Percentiles rank a stretch among this genome's conserved stretches.
phyloP scores from a whole-genome alignment of 768 basidiomycete genomes.

The Tulasnella sp. region DNA sequence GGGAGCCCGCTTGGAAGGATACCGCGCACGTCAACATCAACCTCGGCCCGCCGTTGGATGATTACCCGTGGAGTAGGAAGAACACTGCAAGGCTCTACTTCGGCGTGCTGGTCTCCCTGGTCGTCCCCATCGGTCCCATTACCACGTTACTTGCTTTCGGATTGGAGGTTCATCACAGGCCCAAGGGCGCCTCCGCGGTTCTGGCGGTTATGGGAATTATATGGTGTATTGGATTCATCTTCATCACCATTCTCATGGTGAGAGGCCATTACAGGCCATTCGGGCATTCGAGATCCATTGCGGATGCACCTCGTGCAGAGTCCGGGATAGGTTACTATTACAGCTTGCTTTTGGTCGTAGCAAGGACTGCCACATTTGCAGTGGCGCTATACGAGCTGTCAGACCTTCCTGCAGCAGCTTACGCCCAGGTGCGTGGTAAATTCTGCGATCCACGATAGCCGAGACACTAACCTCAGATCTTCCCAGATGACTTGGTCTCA shows the following conservation, averaged over 20 bases:
- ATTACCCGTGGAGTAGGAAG: slow-evolving; percentile 9
- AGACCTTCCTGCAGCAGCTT: slow-evolving; percentile 8
- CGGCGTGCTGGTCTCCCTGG: background rate
- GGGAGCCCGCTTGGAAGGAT: slow-evolving; percentile 18
- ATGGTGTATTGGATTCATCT: slow-evolving; percentile 8
- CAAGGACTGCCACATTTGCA: background rate
- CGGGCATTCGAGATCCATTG: background rate
- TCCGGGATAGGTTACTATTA: background rate
- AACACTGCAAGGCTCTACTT: background rate
- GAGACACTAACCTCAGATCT: background rate
- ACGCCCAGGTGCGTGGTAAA: background rate
- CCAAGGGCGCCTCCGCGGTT: background rate
- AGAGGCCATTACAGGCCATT: background rate
- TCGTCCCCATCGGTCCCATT: slow-evolving; percentile 14
- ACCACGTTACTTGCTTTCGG: slow-evolving; percentile 7
- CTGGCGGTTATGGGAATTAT: background rate
- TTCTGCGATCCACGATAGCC: background rate
- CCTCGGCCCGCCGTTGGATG: slow-evolving; percentile 6
- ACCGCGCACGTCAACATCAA: slow-evolving; percentile 11
- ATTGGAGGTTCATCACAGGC: background rate
- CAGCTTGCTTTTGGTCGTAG: slow-evolving; percentile 2
- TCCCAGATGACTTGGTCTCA: slow-evolving; percentile 11
- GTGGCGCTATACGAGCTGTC: slow-evolving; percentile 11
- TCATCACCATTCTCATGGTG: background rate
- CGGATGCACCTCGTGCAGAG: background rate